These are phyloP conservation scores for Sporopachydermia quercuum DNA, from an alignment of 805 yeast species.

Conservation along the genomic window DNA sequence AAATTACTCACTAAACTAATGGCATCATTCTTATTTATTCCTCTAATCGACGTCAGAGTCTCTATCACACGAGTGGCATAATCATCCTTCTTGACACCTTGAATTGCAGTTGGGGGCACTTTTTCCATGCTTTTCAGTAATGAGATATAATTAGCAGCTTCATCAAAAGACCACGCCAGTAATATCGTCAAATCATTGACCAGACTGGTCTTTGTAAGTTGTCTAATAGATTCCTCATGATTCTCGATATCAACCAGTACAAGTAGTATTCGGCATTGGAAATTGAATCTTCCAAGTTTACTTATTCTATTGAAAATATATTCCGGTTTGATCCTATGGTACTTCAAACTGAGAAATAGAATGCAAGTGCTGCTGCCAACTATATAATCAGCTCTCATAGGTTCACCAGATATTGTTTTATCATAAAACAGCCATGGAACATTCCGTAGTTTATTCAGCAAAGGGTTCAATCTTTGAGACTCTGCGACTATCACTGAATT, in stretches of 20 bases:
- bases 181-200: slow-evolving; percentile 18
- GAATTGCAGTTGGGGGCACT: slow-evolving; percentile 17
- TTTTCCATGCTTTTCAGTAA: slow-evolving; percentile 17
- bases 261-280: slow-evolving; percentile 18
- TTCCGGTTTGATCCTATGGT: slow-evolving; percentile 20
- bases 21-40: slow-evolving; percentile 24
- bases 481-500: slow-evolving; percentile 1
- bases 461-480: slow-evolving; percentile 12
- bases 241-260: slow-evolving; percentile 25
- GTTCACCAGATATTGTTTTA: slow-evolving; percentile 10
- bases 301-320: slow-evolving; percentile 22
- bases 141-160: slow-evolving; percentile 22
- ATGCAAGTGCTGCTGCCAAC: slow-evolving; percentile 20
- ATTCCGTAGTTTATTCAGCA: slow-evolving; percentile 10
- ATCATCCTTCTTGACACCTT: slow-evolving; percentile 15
- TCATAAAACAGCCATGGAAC: slow-evolving; percentile 13
- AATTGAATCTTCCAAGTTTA: slow-evolving; percentile 17
- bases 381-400: slow-evolving; percentile 22
- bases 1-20: slow-evolving; percentile 17
- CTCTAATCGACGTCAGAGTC: slow-evolving; percentile 18
- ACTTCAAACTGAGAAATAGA: slow-evolving; percentile 20
- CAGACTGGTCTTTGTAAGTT: slow-evolving; percentile 19
- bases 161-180: slow-evolving; percentile 21
- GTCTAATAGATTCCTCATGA: slow-evolving; percentile 18
- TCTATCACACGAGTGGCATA: slow-evolving; percentile 20